Base-by-base conservation (phyloP, 2,329 filamentous ascomycete species). In the Sclerotiophoma versabilis region DNA sequence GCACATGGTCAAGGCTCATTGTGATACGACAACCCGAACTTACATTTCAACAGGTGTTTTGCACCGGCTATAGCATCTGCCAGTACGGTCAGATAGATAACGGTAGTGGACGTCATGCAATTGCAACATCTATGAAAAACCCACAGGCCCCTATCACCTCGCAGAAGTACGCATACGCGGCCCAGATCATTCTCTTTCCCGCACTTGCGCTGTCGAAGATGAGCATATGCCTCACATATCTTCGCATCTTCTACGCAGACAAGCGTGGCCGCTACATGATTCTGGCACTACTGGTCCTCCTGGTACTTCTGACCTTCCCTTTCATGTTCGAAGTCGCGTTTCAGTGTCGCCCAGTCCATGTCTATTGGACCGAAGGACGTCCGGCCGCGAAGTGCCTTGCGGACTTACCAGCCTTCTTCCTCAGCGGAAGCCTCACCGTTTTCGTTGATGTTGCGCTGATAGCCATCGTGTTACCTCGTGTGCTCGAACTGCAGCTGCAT, bases 171-270 rank as follows among this genome's bases (percentile, higher is more conserved):
- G 53, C 62, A 14, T 69, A 58, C 37, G 63, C 52, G 3, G 58
- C 62, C 3, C 52, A 61, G 32, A 47, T 66, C 36, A 9, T 62
- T 6, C 36, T 61, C 23, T 49, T 63, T 11, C 41, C 52, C 8
- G 63, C 57, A 3, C 60, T 68, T n/a, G 49, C 59, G 2, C 9
- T 60, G 9, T 49, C 62, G 4, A 68, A 66, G 50, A 36, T 65
- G 36, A 68, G 65, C 54, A 66, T 68, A 30, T 66, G 65, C 25
- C 54, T 63, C 11, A 55, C 55, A 14, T 68, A 68, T 33, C 48
- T 66, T 11, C 63, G 65, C 20, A 59, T 68, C 20, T 66, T 68
- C 49, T 58, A 55, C 47, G 33, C 44, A 5, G 62, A 66, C 36
- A 41, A 42, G 12, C 45, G 33, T 8, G 60, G 62, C 4, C 59